Evolutionary conservation across 78 protist species (phyloP).

Genomic region (Guillardia theta): DNA sequence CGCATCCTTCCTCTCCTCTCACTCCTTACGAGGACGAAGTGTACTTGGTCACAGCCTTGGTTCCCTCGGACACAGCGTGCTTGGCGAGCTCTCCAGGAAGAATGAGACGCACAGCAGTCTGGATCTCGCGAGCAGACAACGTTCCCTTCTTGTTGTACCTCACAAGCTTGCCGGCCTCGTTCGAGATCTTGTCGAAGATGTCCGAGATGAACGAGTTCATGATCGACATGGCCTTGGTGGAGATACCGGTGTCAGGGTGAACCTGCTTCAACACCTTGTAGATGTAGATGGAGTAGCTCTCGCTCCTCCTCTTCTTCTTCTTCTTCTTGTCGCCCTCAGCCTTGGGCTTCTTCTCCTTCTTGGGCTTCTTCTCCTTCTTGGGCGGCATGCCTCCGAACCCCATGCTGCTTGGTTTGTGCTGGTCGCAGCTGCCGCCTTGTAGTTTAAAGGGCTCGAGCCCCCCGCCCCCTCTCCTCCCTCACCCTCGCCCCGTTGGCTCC

Average conservation of each 20-base stretch:
- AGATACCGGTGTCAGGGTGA: slow-evolving; percentile 81
- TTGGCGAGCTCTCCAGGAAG: slow-evolving; percentile 93
- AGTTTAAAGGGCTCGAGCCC: no score
- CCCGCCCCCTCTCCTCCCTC: no score
- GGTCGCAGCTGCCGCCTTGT: no score
- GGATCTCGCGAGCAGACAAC: slow-evolving; percentile 78
- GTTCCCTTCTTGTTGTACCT: slow-evolving; percentile 68
- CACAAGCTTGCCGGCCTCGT: slow-evolving; percentile 79
- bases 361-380: slow-evolving; percentile 16
- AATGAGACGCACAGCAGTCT: slow-evolving; percentile 85
- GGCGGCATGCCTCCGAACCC: slow-evolving; percentile 25
- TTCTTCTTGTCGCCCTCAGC: not conserved
- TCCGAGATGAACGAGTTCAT: slow-evolving; percentile 88
- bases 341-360: slow-evolving; percentile 12
- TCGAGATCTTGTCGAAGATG: slow-evolving; percentile 81
- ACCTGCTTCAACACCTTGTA: slow-evolving; percentile 82
- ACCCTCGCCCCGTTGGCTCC: no score
- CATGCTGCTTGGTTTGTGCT: not conserved
- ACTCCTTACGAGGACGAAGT: slow-evolving; percentile 30
- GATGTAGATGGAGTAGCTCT: slow-evolving; percentile 73
- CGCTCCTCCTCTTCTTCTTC: slow-evolving; percentile 43
- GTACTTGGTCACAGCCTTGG: slow-evolving; percentile 90
- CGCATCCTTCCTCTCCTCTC: not conserved
- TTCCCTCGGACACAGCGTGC: slow-evolving; percentile 92
- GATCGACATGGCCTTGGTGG: slow-evolving; percentile 78